Evolutionary conservation across 306 rosid species (phyloP).

Genomic region (Lablab purpureus): DNA sequence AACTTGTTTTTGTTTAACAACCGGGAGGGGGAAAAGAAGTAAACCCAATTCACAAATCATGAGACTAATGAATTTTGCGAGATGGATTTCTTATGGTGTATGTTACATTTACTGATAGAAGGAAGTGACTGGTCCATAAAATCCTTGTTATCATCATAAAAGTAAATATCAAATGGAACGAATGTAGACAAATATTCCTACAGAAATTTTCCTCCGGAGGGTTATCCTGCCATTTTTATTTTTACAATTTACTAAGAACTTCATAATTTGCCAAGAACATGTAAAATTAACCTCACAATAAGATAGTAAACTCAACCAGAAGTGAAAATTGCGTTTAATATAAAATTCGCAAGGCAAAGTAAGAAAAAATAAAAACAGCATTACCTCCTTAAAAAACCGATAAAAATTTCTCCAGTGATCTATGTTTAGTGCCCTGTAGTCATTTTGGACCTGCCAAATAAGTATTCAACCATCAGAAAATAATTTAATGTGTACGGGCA

Average conservation of each 20-base stretch:
- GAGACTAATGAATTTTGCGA: not conserved
- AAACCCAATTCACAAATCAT: not conserved
- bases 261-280: not conserved
- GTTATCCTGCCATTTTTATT: not conserved
- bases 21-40: not conserved
- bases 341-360: not conserved
- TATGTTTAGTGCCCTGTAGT: conserved; percentile 61
- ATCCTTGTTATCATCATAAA: not conserved
- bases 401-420: conserved; percentile 75
- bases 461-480: conserved; percentile 43
- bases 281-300: conserved; percentile 31
- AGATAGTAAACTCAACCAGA: conserved; percentile 23
- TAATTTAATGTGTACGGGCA: not conserved
- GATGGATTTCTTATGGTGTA: conserved; percentile 8
- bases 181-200: conserved; percentile 17
- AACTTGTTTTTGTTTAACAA: not conserved
- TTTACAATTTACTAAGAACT: not conserved
- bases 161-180: not conserved
- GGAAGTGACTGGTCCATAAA: not conserved
- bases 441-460: conserved; percentile 64
- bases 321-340: not conserved
- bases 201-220: conserved; percentile 20
- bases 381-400: conserved; percentile 70
- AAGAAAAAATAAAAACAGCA: conserved; percentile 6
- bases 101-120: conserved; percentile 4